Percentiles rank a stretch among this genome's conserved stretches.
Conservation (phyloP, 2,329 filamentous ascomycete species). For the Ophiostoma perfectum region DNA sequence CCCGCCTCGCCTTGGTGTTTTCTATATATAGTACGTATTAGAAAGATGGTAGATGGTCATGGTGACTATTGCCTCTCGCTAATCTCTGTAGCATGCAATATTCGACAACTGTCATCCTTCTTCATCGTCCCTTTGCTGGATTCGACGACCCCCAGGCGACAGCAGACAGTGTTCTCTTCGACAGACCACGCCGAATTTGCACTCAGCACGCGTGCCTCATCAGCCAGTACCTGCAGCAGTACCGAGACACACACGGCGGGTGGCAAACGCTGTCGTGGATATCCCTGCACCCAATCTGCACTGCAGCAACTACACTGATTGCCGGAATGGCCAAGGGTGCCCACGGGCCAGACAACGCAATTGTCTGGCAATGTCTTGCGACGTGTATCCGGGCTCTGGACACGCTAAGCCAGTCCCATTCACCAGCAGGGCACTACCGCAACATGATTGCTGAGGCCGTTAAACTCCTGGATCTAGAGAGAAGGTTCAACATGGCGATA, state of each 20-base stretch:
- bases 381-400: neutral
- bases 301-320: slow-evolving; percentile 20
- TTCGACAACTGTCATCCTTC: slow-evolving; percentile 20
- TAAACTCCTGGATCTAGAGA: neutral
- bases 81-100: slow-evolving; percentile 22
- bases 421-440: neutral
- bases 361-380: neutral
- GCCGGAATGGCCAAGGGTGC: slow-evolving; percentile 13
- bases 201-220: neutral
- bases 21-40: neutral
- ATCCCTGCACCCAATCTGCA: slow-evolving; percentile 23
- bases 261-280: slow-evolving; percentile 18
- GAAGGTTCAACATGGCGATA: no score
- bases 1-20: neutral
- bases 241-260: slow-evolving; percentile 20
- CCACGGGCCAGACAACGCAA: neutral
- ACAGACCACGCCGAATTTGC: neutral
- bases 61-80: neutral
- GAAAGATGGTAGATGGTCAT: no score
- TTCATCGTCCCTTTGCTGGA: slow-evolving; percentile 20
- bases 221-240: slow-evolving; percentile 17
- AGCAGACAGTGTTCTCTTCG: neutral
- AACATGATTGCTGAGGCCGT: neutral
- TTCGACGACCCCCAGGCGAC: slow-evolving; percentile 14
- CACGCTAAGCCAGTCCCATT: neutral